These are phyloP conservation scores for Anacardium occidentale DNA, from an alignment of 345 rosid species.

Conservation along the genomic window DNA sequence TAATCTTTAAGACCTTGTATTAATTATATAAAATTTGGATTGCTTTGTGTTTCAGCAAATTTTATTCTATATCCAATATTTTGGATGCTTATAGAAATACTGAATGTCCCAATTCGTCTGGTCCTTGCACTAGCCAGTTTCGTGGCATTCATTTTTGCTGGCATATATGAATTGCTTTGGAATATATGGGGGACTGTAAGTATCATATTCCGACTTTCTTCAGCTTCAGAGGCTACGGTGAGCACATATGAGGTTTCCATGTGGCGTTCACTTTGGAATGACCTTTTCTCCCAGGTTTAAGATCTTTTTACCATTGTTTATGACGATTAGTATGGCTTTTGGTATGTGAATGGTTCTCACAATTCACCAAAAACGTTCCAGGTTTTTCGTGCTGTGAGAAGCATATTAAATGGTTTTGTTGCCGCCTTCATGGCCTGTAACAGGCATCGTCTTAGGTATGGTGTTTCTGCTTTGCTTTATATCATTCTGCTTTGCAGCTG, in stretches of 20 bases:
- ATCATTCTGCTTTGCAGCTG: not conserved
- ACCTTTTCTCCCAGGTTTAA: conserved; percentile 88
- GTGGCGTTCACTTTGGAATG: conserved; percentile 95
- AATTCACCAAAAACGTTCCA: conserved; percentile 35
- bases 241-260: conserved; percentile 66
- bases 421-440: conserved; percentile 91
- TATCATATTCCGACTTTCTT: conserved; percentile 51
- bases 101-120: conserved; percentile 63
- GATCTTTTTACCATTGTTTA: not conserved
- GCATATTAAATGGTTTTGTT: conserved; percentile 82
- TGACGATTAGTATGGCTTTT: not conserved
- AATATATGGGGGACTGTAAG: conserved; percentile 58
- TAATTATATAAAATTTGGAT: not conserved
- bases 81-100: conserved; percentile 65
- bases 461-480: not conserved
- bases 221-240: conserved; percentile 61
- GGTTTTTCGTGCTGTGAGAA: conserved; percentile 89
- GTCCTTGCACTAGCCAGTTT: conserved; percentile 50
- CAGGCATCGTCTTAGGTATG: conserved; percentile 96
- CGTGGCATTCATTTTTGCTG: conserved; percentile 44
- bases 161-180: conserved; percentile 40
- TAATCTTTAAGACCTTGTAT: conserved; percentile 11
- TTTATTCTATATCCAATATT: conserved; percentile 58
- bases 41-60: conserved; percentile 46
- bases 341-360: conserved; percentile 17